These are phyloP conservation scores for Lipomyces orientalis DNA, from an alignment of 805 yeast genomes.

Conservation along the genomic window DNA sequence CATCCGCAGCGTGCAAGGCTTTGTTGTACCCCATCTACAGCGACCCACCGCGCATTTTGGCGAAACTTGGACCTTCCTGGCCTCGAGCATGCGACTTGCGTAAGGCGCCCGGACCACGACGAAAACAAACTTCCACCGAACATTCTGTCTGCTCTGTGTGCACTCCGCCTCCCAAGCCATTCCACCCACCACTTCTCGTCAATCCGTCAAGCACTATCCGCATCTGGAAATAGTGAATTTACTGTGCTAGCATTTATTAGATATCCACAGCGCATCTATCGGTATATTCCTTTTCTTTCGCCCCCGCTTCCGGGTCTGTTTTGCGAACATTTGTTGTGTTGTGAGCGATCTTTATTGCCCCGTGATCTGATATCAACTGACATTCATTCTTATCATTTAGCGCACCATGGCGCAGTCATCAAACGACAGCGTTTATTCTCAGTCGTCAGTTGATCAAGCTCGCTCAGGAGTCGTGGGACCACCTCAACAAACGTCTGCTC, in stretches of 20 bases:
- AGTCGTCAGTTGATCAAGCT: neutral
- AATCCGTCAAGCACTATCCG: neutral
- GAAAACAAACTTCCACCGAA: slow-evolving; percentile 25
- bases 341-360: neutral
- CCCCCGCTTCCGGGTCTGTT: neutral
- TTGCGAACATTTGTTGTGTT: neutral
- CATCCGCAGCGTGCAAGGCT: neutral
- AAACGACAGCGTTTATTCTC: neutral
- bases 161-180: neutral
- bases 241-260: neutral
- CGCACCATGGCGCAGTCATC: slow-evolving; percentile 1
- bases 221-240: neutral
- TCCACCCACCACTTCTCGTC: neutral
- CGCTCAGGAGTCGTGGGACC: neutral
- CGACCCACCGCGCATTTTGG: slow-evolving; percentile 14
- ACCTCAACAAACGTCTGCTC: neutral
- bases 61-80: slow-evolving; percentile 8
- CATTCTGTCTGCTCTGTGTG: slow-evolving; percentile 5
- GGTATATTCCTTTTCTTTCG: neutral
- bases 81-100: neutral
- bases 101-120: slow-evolving; percentile 13
- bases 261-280: neutral
- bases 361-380: neutral
- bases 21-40: neutral
- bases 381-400: neutral